These are phyloP conservation scores for Kwoniella dejecticola DNA, from an alignment of 768 basidiomycete genomes.

Conservation along the genomic window DNA sequence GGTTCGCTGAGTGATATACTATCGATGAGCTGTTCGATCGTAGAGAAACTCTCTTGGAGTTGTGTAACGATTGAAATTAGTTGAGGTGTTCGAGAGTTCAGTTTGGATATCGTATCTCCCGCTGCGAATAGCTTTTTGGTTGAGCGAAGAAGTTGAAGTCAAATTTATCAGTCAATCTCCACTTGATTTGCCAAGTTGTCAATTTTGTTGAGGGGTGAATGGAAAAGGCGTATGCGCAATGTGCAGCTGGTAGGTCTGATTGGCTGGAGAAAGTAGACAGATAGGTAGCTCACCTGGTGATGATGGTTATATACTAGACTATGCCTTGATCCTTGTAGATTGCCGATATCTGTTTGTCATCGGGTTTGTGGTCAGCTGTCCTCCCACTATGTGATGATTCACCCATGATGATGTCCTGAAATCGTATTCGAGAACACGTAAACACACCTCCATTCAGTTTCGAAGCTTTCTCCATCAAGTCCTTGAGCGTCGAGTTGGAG, in stretches of 20 bases:
- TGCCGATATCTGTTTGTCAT: slow-evolving; percentile 39
- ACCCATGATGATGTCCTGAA: no score
- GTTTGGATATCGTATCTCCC: slow-evolving; percentile 51
- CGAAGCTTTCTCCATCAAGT: slow-evolving; percentile 45
- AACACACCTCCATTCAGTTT: slow-evolving; percentile 39
- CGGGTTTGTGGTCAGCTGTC: background rate
- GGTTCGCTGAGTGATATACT: slow-evolving; percentile 27
- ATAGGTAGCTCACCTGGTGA: slow-evolving; percentile 52
- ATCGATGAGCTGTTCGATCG: slow-evolving; percentile 50
- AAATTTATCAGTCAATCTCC: no score
- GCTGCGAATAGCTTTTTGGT: slow-evolving; percentile 54
- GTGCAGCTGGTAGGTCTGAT: no score
- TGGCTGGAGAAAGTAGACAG: no score
- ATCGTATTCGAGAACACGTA: no score
- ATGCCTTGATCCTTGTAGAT: slow-evolving; percentile 49
- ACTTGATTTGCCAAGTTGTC: no score
- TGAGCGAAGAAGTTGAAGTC: background rate
- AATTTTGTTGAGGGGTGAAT: no score
- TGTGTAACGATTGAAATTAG: slow-evolving; percentile 48
- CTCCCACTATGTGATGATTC: no score
- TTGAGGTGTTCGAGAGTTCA: slow-evolving; percentile 53
- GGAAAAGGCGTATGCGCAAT: no score
- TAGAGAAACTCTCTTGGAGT: slow-evolving; percentile 51
- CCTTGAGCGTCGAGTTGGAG: slow-evolving; percentile 33
- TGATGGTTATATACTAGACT: slow-evolving; percentile 55